Conservation (phyloP, 257 asterid species). For the Solanum lycopersicoides region DNA sequence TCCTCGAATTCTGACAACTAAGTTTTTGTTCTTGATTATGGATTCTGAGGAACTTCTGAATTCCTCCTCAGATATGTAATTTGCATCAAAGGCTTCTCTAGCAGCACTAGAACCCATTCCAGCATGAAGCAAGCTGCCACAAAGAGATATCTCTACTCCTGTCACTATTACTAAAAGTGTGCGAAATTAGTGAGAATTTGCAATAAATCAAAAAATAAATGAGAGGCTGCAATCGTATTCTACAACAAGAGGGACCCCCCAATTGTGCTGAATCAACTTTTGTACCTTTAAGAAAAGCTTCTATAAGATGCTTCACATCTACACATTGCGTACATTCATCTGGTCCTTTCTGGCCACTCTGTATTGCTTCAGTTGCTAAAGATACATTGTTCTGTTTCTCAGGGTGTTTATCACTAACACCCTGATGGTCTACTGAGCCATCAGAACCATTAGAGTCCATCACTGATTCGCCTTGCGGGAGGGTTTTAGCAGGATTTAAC, state of each 20-base stretch:
- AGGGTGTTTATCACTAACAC: constrained; percentile 16
- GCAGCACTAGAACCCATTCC: constrained; percentile 82
- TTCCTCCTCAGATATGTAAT: constrained; percentile 57
- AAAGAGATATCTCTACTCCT: constrained; percentile 79
- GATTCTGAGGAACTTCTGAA: constrained; percentile 47
- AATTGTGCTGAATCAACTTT: constrained; percentile 28
- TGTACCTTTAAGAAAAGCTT: constrained; percentile 10
- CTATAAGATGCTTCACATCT: constrained; percentile 22
- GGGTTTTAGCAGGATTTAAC: constrained; percentile 15
- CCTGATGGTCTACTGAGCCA: constrained; percentile 12
- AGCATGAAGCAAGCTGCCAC: constrained; percentile 59
- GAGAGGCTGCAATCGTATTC: background rate
- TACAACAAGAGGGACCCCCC: constrained; percentile 6
- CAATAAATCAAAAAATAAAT: background rate
- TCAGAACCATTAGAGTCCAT: constrained; percentile 21
- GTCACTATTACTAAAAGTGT: constrained; percentile 2
- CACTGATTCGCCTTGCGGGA: background rate
- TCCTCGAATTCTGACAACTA: constrained; percentile 60
- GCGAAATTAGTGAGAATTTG: background rate
- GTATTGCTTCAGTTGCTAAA: constrained; percentile 3
- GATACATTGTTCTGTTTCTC: constrained; percentile 18
- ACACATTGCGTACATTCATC: constrained; percentile 21
- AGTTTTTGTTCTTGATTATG: constrained; percentile 55
- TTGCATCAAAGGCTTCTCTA: constrained; percentile 50
- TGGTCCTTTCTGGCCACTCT: constrained; percentile 10